Conservation (phyloP, 139 green algal genomes). For the Micractinium sp. region DNA sequence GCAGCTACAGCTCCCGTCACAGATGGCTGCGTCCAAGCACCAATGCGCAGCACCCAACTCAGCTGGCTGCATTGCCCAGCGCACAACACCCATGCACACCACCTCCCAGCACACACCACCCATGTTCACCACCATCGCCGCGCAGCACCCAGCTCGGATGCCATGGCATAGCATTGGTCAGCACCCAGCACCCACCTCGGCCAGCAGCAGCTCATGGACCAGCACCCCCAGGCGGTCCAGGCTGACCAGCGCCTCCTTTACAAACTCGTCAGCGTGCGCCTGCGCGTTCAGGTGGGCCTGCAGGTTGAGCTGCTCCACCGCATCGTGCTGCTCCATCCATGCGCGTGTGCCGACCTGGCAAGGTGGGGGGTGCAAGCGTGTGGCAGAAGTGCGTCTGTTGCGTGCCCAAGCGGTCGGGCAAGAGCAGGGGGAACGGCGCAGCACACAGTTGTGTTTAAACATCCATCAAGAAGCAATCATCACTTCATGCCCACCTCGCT, state of each 20-base stretch:
- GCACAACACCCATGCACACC: too few relatives aligned
- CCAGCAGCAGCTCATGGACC: constrained; percentile 77
- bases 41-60: too few relatives aligned
- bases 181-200: constrained; percentile 58
- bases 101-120: background rate
- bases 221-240: constrained; percentile 75
- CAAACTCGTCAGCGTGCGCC: constrained; percentile 84
- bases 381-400: background rate
- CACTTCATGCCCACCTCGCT: constrained; percentile 51
- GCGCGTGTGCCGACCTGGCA: constrained; percentile 57
- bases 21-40: too few relatives aligned
- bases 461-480: background rate
- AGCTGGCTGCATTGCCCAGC: too few relatives aligned
- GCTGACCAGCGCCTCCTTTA: constrained; percentile 81
- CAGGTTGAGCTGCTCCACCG: constrained; percentile 69
- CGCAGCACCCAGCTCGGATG: too few relatives aligned
- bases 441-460: background rate
- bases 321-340: constrained; percentile 72
- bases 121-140: background rate
- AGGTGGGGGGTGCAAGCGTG: background rate
- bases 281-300: constrained; percentile 87
- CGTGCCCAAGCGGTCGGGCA: background rate
- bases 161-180: too few relatives aligned
- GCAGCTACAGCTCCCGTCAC: too few relatives aligned
- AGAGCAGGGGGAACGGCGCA: too few relatives aligned